Conservation (phyloP, 345 rosid genomes). For the Eucalyptus polybractea region DNA sequence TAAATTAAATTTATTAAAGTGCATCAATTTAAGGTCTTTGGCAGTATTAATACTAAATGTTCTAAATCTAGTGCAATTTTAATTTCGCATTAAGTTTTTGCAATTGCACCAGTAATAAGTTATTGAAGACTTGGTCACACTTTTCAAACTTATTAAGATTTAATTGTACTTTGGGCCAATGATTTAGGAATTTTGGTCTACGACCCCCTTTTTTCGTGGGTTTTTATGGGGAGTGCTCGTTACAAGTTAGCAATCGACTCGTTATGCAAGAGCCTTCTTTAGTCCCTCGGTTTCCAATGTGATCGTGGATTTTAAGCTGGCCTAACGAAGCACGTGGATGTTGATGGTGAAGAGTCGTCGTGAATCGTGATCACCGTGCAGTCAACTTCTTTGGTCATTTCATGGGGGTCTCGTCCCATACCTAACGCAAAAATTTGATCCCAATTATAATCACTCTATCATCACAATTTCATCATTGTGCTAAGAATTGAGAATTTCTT, state of each 20-base stretch:
- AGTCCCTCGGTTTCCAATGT: neutral
- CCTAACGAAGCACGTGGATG: neutral
- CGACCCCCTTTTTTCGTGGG: neutral
- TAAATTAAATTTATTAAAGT: accelerated
- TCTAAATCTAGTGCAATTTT: neutral
- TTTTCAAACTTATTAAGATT: neutral
- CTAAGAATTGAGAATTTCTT: neutral
- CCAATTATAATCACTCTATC: neutral
- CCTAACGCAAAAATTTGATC: neutral
- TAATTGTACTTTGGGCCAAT: neutral
- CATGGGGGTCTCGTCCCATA: neutral
- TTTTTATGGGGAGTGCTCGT: neutral
- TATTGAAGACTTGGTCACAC: neutral
- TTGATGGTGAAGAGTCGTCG: neutral
- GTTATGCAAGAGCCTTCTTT: too few species aligned
- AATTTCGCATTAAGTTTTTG: neutral
- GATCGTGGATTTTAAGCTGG: neutral
- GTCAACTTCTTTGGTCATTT: neutral
- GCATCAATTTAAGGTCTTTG: accelerated
- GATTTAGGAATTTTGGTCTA: neutral
- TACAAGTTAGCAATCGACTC: neutral
- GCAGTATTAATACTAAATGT: accelerated
- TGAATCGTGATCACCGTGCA: neutral
- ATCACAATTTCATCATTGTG: neutral
- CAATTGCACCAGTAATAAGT: neutral